Base-by-base conservation (phyloP, 768 basidiomycete genomes). In the Russula emetica region DNA sequence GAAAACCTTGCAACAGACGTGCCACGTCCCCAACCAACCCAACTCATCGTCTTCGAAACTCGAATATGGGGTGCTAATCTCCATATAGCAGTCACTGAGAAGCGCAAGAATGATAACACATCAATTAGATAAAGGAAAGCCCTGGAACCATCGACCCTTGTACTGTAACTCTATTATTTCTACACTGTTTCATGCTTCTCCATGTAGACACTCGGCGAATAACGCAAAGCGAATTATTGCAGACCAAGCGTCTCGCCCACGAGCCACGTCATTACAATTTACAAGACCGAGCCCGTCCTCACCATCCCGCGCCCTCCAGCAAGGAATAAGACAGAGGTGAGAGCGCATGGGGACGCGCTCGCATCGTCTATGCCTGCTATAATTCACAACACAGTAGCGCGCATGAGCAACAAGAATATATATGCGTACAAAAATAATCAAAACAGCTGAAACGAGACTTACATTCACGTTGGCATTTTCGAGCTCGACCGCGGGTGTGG, bases 381-480 rank as follows among this genome's bases (percentile, higher is more conserved):
- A 71, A 58, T 80, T 76, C 51, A 77, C 76, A 75, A 74, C 34
- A 74, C 78, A 60, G 3, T 4, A 2, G 76, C 74, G 22, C 75
- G 72, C 10, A 80, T 80, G 6, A 79, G 81, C 64, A 76, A 72
- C 49, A 74, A 76, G 69, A 82, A 79, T 20, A 81, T 80, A 55
- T 74, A 80, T 74, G 66, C 61, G 72, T 72, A 42, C 78, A 71
- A 7, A 13, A 13, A 36, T 11, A 36, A 36, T 36, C 2, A 36
- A 36, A 36, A 66, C 76, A 20, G 81, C 79, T 18, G 82, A 81
- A 54, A 8, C 11, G 32, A 71, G 63, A 63, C 66, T 55, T 70
- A 76, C 76, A 49, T 77, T 72, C 63, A 47, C 10, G 22, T 47
- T 47, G 22, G 45, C 45, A 24, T n/a, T 47, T 10, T 47, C 38